phyloP scores from a whole-genome alignment of 2,329 filamentous ascomycete species.

The Alternaria viburni region DNA sequence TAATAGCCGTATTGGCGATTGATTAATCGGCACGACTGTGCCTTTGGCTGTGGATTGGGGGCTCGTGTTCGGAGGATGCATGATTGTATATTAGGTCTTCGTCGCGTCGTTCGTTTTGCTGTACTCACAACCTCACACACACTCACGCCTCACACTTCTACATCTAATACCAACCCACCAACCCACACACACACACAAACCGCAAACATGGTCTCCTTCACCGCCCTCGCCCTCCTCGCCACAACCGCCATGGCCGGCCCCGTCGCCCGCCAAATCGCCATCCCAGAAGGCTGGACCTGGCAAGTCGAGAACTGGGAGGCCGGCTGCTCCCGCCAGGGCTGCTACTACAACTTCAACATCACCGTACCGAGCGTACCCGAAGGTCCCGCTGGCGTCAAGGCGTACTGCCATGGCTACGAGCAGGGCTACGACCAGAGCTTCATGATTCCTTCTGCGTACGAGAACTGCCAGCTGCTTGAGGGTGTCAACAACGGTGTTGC shows the following conservation, averaged over 20 bases:
- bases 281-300: slow-evolving; percentile 27
- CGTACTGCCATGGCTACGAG: slow-evolving; percentile 25
- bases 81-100: neutral
- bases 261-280: slow-evolving; percentile 11
- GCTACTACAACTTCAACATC: slow-evolving; percentile 33
- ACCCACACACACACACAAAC: neutral
- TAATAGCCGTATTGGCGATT: neutral
- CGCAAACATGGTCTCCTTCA: slow-evolving; percentile 17
- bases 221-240: slow-evolving; percentile 14
- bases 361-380: slow-evolving; percentile 17
- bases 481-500: slow-evolving; percentile 24
- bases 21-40: neutral
- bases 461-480: slow-evolving; percentile 17
- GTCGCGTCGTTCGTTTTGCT: neutral
- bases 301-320: slow-evolving; percentile 23
- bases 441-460: slow-evolving; percentile 4
- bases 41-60: neutral
- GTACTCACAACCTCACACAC: neutral
- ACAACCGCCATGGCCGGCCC: slow-evolving; percentile 10
- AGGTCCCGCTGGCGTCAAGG: slow-evolving; percentile 18
- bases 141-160: neutral
- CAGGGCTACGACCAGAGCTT: slow-evolving; percentile 18
- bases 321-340: slow-evolving; percentile 24
- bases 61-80: neutral
- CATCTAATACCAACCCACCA: neutral